Evolutionary conservation across 2,329 filamentous ascomycete genomes (phyloP).

Genomic region (Biscogniauxia sp.): DNA sequence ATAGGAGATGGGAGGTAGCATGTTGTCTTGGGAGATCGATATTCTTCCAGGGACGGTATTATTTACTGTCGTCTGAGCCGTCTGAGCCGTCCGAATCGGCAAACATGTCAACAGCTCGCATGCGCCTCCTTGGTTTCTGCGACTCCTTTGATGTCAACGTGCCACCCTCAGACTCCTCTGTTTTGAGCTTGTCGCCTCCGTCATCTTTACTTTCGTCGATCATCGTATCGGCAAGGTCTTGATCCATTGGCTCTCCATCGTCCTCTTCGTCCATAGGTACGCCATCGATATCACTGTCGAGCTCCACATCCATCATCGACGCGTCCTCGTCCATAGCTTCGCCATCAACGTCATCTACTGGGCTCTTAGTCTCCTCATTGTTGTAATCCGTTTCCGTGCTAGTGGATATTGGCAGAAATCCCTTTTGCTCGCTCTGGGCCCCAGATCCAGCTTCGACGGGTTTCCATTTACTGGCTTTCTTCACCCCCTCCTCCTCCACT

Average conservation of each 20-base stretch:
- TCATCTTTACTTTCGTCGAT: constrained; percentile 23
- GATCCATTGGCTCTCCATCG: constrained; percentile 37
- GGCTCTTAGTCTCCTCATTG: constrained; percentile 39
- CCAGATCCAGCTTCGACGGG: constrained; percentile 43
- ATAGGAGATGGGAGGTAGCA: background rate
- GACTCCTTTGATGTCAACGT: constrained; percentile 22
- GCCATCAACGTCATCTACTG: constrained; percentile 42
- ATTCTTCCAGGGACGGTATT: constrained; percentile 1
- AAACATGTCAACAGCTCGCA: constrained; percentile 85
- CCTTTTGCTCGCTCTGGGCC: constrained; percentile 23
- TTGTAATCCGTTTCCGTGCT: constrained; percentile 27
- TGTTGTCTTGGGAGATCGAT: background rate
- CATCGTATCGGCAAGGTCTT: constrained; percentile 17
- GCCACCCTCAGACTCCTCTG: constrained; percentile 23
- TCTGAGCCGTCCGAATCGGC: constrained; percentile 69
- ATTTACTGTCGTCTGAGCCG: constrained; percentile 38
- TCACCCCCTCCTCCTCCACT: constrained; percentile 31
- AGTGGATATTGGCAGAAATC: constrained; percentile 27
- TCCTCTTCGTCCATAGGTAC: constrained; percentile 39
- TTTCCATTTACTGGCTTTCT: constrained; percentile 48
- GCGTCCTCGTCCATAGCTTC: constrained; percentile 47
- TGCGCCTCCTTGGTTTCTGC: constrained; percentile 53
- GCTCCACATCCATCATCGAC: constrained; percentile 45
- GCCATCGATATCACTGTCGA: constrained; percentile 48
- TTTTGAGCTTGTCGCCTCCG: constrained; percentile 24